phyloP scores from a whole-genome alignment of 2,329 filamentous ascomycete species.

The Biscogniauxia sp. region DNA sequence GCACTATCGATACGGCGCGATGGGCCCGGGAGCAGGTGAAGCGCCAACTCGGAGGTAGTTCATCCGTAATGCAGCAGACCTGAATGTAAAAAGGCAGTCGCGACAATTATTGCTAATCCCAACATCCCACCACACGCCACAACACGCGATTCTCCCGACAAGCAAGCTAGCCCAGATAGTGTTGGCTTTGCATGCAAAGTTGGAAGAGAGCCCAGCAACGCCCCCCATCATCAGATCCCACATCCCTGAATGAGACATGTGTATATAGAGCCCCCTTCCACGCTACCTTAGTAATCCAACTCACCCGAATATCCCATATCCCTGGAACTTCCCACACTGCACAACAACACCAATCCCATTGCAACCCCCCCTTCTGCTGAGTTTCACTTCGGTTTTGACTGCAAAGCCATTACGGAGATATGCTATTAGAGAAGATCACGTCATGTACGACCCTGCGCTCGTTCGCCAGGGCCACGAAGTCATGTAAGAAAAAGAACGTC shows the following conservation, averaged over 20 bases:
- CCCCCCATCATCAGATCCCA: conserved; percentile 9
- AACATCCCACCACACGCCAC: conserved; percentile 19
- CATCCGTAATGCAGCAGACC: conserved; percentile 51
- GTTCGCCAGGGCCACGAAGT: conserved; percentile 32
- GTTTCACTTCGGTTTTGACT: conserved; percentile 34
- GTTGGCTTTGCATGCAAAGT: conserved; percentile 26
- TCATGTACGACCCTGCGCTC: conserved; percentile 33
- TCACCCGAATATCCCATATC: conserved; percentile 27
- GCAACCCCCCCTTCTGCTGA: conserved; percentile 28
- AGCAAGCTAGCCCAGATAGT: conserved; percentile 21
- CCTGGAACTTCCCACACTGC: conserved; percentile 16
- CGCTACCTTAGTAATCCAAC: conserved; percentile 32
- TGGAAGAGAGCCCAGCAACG: conserved; percentile 31
- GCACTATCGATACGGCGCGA: conserved; percentile 90
- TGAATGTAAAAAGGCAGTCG: conserved; percentile 30
- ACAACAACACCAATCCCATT: conserved; percentile 15
- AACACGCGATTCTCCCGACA: conserved; percentile 29
- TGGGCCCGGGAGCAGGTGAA: conserved; percentile 98
- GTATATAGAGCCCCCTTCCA: conserved; percentile 33
- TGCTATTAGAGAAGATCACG: conserved; percentile 35
- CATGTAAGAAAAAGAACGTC: conserved; percentile 33
- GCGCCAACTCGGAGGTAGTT: conserved; percentile 67
- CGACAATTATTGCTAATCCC: conserved; percentile 15
- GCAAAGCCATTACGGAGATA: conserved; percentile 32
- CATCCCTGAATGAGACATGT: conserved; percentile 25